phyloP scores from a whole-genome alignment of 345 rosid genomes.

The Citrus hindsii region DNA sequence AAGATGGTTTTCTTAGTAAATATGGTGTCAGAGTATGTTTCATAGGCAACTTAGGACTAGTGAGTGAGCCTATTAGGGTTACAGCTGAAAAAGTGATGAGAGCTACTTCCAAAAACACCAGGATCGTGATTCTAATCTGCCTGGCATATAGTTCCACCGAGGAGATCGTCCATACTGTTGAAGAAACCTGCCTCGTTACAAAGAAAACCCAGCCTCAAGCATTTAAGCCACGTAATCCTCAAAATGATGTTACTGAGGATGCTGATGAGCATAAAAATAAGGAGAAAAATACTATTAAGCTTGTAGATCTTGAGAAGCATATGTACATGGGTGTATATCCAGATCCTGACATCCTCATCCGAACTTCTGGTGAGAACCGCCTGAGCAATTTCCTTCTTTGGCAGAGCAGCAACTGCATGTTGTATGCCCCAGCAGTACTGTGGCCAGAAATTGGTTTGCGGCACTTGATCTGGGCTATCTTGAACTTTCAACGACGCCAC shows the following conservation, averaged over 20 bases:
- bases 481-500: slow-evolving; percentile 48
- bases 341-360: slow-evolving; percentile 63
- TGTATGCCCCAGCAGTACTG: slow-evolving; percentile 42
- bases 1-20: slow-evolving; percentile 49
- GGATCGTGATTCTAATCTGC: slow-evolving; percentile 43
- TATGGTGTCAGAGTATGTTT: slow-evolving; percentile 49
- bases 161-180: neutral
- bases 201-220: neutral
- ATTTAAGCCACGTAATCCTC: neutral
- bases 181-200: slow-evolving; percentile 1
- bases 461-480: slow-evolving; percentile 60
- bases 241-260: neutral
- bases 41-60: slow-evolving; percentile 48
- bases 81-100: slow-evolving; percentile 54
- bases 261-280: neutral
- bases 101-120: slow-evolving; percentile 40
- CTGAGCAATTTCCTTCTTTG: slow-evolving; percentile 60
- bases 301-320: slow-evolving; percentile 42
- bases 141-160: slow-evolving; percentile 44
- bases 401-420: slow-evolving; percentile 47
- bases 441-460: slow-evolving; percentile 74
- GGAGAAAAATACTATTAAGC: slow-evolving; percentile 12
- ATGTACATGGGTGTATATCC: slow-evolving; percentile 53
- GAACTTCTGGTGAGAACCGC: slow-evolving; percentile 69
- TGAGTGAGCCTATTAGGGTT: slow-evolving; percentile 33